phyloP scores from a whole-genome alignment of 176 grass and related monocot genomes.

The Thalia dealbata region DNA sequence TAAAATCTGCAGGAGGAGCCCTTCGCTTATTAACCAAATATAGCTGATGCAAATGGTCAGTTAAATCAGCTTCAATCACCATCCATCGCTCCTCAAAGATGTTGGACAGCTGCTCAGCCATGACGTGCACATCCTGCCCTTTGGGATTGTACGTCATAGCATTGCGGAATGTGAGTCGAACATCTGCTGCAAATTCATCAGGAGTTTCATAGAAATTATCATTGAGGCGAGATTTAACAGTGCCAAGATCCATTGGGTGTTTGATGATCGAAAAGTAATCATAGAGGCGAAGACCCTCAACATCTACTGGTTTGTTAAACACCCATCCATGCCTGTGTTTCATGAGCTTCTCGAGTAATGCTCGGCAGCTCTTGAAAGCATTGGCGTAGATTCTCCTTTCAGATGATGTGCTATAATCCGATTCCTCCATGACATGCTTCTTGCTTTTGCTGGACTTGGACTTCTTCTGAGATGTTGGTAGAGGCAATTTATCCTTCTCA shows the following conservation, averaged over 20 bases:
- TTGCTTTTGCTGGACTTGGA: conserved; percentile 40
- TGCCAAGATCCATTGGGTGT: conserved; percentile 31
- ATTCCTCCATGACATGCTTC: conserved; percentile 32
- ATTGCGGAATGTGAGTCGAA: conserved; percentile 83
- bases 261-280: conserved; percentile 73
- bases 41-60: conserved; percentile 40
- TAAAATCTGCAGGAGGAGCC: conserved; percentile 37
- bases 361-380: conserved; percentile 38
- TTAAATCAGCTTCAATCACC: conserved; percentile 48
- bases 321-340: conserved; percentile 90
- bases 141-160: conserved; percentile 93
- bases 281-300: conserved; percentile 51
- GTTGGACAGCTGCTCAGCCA: conserved; percentile 55
- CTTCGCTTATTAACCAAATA: conserved; percentile 28
- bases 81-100: conserved; percentile 58
- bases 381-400: conserved; percentile 44
- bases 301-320: conserved; percentile 81
- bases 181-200: conserved; percentile 76
- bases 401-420: conserved; percentile 19
- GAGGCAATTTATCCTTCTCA: conserved; percentile 72
- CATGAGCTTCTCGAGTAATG: conserved; percentile 51
- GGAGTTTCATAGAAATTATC: conserved; percentile 63
- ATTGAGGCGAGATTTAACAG: conserved; percentile 43
- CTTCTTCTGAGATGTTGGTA: conserved; percentile 53
- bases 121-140: conserved; percentile 64